phyloP scores from a whole-genome alignment of 345 rosid genomes.

The Gossypium bickii region DNA sequence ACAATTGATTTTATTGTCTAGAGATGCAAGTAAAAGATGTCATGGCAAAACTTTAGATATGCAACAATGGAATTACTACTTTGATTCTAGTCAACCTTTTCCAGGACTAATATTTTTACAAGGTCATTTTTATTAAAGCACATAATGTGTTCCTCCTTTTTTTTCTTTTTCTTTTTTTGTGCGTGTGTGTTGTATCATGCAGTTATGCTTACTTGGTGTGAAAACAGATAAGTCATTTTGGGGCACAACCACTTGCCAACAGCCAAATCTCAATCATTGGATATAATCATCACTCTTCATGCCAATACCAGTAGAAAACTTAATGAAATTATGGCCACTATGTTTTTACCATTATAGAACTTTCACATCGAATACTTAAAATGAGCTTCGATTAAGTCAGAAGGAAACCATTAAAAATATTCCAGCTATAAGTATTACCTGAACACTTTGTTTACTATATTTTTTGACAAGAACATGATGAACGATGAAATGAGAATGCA shows the following conservation, averaged over 20 bases:
- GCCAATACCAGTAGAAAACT: neutral
- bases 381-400: neutral
- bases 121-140: too few species aligned
- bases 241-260: neutral
- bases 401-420: neutral
- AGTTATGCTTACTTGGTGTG: too few species aligned
- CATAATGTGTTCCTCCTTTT: too few species aligned
- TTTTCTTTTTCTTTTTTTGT: too few species aligned
- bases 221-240: neutral
- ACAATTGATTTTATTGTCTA: neutral
- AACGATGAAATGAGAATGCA: neutral
- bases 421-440: neutral
- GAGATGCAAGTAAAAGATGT: neutral
- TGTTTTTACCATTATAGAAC: neutral
- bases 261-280: slow-evolving; percentile 1
- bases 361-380: slow-evolving; percentile 1
- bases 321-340: neutral
- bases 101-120: too few species aligned
- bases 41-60: neutral
- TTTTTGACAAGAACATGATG: neutral
- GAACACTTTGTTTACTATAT: neutral
- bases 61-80: too few species aligned
- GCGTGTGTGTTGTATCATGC: too few species aligned
- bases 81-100: too few species aligned
- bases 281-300: neutral